Percentiles rank a stretch among this genome's conserved stretches.
These are phyloP conservation scores for Penicillium sp. DNA, from an alignment of 2,329 filamentous ascomycete genomes.

Conservation along the genomic window DNA sequence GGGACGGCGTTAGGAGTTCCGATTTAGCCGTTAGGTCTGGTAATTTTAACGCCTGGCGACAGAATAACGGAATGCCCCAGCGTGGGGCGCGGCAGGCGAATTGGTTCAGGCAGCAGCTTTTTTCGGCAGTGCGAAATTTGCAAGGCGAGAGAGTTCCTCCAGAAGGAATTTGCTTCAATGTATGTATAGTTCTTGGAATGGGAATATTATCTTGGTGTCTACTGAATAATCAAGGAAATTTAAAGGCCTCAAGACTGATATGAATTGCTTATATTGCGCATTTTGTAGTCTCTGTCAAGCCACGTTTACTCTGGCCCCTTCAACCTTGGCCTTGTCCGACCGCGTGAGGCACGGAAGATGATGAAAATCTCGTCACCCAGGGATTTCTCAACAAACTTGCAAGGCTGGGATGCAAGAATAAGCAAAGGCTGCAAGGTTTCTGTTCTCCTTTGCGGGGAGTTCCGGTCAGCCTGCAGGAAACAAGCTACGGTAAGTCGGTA, in stretches of 20 bases:
- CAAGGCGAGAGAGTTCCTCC: no score
- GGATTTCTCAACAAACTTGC: not conserved
- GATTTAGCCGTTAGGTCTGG: not conserved
- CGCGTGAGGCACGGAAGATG: not conserved
- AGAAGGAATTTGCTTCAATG: not conserved
- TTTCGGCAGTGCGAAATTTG: not conserved
- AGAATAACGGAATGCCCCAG: not conserved
- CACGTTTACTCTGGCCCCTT: not conserved
- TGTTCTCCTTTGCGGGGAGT: not conserved
- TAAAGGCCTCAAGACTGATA: not conserved
- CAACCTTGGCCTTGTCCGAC: not conserved
- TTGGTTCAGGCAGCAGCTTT: conserved; percentile 32
- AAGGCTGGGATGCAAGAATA: not conserved
- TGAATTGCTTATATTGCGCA: no score
- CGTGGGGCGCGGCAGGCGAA: conserved; percentile 10
- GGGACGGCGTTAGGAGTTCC: not conserved
- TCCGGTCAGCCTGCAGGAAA: not conserved
- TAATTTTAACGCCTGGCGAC: not conserved
- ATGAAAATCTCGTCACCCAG: not conserved
- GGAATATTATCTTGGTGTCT: no score
- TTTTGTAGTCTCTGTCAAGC: no score
- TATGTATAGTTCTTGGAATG: not conserved
- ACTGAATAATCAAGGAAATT: no score
- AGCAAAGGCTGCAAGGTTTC: not conserved
- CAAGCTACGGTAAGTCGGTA: not conserved